Evolutionary conservation across 352 stramenopile genomes (phyloP).

Genomic region (Phytopythium sindhum): DNA sequence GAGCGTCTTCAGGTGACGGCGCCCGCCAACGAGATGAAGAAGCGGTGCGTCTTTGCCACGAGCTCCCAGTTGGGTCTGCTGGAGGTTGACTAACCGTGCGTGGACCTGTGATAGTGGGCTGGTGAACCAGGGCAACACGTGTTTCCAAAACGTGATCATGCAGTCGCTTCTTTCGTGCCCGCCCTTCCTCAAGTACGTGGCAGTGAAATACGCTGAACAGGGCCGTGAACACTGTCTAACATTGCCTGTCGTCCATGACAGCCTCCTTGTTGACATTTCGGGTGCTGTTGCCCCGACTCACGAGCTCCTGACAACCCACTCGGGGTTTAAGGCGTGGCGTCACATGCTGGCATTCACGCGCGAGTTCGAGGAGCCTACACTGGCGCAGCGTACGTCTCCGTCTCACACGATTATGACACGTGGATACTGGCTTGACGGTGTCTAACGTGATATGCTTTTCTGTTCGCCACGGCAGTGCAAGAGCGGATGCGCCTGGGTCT

Average conservation of each 20-base stretch:
- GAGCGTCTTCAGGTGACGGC: slow-evolving; percentile 45
- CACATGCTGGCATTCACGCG: slow-evolving; percentile 79
- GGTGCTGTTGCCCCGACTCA: slow-evolving; percentile 32
- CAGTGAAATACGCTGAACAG: background rate
- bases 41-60: slow-evolving; percentile 32
- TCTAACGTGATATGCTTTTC: background rate
- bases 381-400: slow-evolving; percentile 52
- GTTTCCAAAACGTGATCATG: slow-evolving; percentile 88
- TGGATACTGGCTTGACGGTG: background rate
- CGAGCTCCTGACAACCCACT: slow-evolving; percentile 39
- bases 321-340: slow-evolving; percentile 65
- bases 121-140: slow-evolving; percentile 86
- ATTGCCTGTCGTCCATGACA: slow-evolving; percentile 10
- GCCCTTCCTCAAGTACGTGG: slow-evolving; percentile 75
- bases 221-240: background rate
- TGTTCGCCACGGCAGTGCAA: slow-evolving; percentile 18
- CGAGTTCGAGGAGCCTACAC: slow-evolving; percentile 78
- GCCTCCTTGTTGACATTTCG: slow-evolving; percentile 69
- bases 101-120: slow-evolving; percentile 39
- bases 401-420: background rate
- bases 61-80: background rate
- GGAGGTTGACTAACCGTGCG: background rate
- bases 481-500: slow-evolving; percentile 9
- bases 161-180: slow-evolving; percentile 77
- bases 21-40: slow-evolving; percentile 81